Base-by-base conservation (phyloP, 768 basidiomycete species). In the Trametes coccinea region DNA sequence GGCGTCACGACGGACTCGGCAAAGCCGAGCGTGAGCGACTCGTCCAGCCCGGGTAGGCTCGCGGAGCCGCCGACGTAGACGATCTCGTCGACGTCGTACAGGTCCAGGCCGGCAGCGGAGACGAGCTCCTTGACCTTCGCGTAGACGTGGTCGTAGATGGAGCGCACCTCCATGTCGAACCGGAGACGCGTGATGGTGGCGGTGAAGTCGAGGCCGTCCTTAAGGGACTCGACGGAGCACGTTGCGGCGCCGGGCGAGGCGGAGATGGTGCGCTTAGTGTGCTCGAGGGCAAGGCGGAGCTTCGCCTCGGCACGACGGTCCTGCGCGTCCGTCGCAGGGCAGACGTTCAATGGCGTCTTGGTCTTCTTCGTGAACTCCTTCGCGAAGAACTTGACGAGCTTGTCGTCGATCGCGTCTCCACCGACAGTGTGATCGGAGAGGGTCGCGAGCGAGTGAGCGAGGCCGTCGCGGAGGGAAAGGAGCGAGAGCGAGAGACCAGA, bases 301-400 rank as follows among this genome's bases (percentile, higher is more conserved):
- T 95, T 96, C n/a, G 93, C 92, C 69, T 93, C 89, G 0, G 95
- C 92, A 27, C 97, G 91, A 69, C 85, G 81, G 75, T 95, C 90
- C 34, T 79, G 77, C 16, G 78, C 66, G 22, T 84, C 78, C 2
- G 79, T 78, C 5, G 88, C 77, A 1, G 88, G 87, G 56, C 79
- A 84, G 14, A 93, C 80, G 8, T 81, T 76, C 45, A 97, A 79
- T 0, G 87, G 77, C 27, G 83, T 83, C 74, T 92, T 93, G 16
- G 90, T 95, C 79, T 97, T 99, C 78, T 98, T 98, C 52, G 91
- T 92, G 75, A 99, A 99, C 65, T 99, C 96, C 71, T 93, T 87
- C 55, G 91, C 87, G 74, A 99, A 97, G 79, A 91, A 92, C 62
- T 89, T 88, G 77, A 97, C 86, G 44, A 98, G 82, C 70, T 87